These are phyloP conservation scores for Aspergillus persii DNA, from an alignment of 2,329 filamentous ascomycete species.

Conservation along the genomic window DNA sequence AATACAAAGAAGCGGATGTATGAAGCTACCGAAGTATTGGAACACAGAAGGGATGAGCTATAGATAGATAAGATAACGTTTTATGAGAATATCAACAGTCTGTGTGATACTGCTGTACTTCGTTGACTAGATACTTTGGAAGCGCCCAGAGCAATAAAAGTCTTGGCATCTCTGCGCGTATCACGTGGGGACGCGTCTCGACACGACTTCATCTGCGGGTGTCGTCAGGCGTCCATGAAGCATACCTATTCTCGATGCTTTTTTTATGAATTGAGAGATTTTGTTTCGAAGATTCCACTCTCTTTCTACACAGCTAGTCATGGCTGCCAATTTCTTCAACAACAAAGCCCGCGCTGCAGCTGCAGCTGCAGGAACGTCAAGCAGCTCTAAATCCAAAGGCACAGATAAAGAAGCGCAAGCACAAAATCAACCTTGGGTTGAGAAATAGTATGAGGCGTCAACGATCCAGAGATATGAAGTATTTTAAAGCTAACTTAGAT, in stretches of 20 bases:
- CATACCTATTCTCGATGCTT: not conserved
- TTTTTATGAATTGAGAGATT: slow-evolving; percentile 5
- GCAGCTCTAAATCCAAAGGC: slow-evolving; percentile 64
- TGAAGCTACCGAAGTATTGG: slow-evolving; percentile 37
- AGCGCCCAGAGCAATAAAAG: not conserved
- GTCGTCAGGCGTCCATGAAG: not conserved
- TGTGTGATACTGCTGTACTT: not conserved
- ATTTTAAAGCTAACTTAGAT: not conserved
- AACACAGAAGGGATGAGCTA: slow-evolving; percentile 38
- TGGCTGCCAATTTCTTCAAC: slow-evolving; percentile 89
- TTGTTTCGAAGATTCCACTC: not conserved
- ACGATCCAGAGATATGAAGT: not conserved
- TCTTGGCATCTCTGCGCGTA: slow-evolving; percentile 4
- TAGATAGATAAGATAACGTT: slow-evolving; percentile 19
- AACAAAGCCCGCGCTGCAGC: slow-evolving; percentile 75
- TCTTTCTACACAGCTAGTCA: slow-evolving; percentile 11
- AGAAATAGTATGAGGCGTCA: slow-evolving; percentile 76
- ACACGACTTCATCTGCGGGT: slow-evolving; percentile 12
- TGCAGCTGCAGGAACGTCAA: slow-evolving; percentile 75
- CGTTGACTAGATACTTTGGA: not conserved
- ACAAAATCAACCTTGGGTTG: slow-evolving; percentile 88
- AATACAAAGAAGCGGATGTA: slow-evolving; percentile 52
- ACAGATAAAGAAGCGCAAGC: slow-evolving; percentile 60
- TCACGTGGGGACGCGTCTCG: slow-evolving; percentile 37
- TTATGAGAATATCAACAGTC: not conserved